Evolutionary conservation across 768 basidiomycete genomes (phyloP).

Genomic region (Boletus patriciae): DNA sequence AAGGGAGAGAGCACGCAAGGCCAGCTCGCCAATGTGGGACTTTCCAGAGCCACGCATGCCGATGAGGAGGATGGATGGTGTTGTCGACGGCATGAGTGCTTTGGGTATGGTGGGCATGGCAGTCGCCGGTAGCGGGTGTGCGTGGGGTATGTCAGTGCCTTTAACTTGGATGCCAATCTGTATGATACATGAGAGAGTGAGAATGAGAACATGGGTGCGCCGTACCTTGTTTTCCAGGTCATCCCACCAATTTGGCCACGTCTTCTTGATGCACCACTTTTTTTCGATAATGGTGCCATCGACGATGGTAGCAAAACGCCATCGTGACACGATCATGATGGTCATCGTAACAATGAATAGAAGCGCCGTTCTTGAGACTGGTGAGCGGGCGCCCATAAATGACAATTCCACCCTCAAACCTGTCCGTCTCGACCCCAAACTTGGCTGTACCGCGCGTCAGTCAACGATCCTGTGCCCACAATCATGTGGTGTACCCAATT

Average conservation of each 20-base stretch:
- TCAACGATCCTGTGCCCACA: background rate
- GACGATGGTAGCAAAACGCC: conserved; percentile 83
- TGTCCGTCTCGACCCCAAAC: conserved; percentile 89
- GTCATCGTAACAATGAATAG: conserved; percentile 95
- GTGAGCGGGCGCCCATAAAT: conserved; percentile 73
- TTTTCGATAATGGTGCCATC: conserved; percentile 84
- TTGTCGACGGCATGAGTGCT: conserved; percentile 29
- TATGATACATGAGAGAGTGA: background rate
- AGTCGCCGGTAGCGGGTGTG: conserved; percentile 38
- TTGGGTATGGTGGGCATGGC: conserved; percentile 34
- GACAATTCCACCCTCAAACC: conserved; percentile 74
- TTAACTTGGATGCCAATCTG: conserved; percentile 88
- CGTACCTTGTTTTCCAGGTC: conserved; percentile 91
- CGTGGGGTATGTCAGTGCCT: conserved; percentile 70
- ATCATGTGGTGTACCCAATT: conserved; percentile 62
- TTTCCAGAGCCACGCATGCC: conserved; percentile 99
- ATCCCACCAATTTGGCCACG: conserved; percentile 99
- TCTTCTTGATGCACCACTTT: conserved; percentile 98
- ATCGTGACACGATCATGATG: conserved; percentile 98
- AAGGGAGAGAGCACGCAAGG: conserved; percentile 70
- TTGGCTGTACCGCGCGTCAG: conserved; percentile 61
- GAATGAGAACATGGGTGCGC: background rate
- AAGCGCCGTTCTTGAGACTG: conserved; percentile 65
- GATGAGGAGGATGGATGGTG: conserved; percentile 71
- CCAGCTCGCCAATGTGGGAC: conserved; percentile 80